Evolutionary conservation across 495 filamentous ascomycete species (phyloP), one percentile per base, ranked within the genome.

Genomic region (Penicillium tannophilum): DNA sequence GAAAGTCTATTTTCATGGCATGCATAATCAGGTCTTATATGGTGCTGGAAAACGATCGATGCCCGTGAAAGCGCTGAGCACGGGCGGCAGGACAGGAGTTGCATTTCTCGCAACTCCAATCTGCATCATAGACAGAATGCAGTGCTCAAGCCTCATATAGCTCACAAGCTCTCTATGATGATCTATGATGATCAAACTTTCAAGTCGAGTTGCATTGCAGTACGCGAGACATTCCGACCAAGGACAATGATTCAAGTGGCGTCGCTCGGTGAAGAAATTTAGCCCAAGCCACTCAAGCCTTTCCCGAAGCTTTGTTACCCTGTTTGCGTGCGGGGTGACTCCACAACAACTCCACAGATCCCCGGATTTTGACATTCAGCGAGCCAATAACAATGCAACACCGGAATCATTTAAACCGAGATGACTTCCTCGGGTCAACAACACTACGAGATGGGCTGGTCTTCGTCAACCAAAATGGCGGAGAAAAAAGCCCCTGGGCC

Each of bases 241-340:
- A 19, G 36, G 23, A 41, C 24, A 20, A 41, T 24, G 12, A 12
- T 36, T 52, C 28, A 11, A 41, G 50, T 52, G 50, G 50, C 50
- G 30, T 49, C 46, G 46, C 50, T 30, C 31, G 35, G 50, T 52
- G 50, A 52, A 52, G 50, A 39, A 52, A 10, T 41, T 14, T 17
- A n/a, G 30, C 45, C 45, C 20, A 36, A 36, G 31, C 35, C 31
- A 52, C 33, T 31, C 6, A 52, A 36, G 35, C 35, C 35, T 26
- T 14, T 41, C 20, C 50, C 50, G 50, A 41, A 52, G 33, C 50
- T 35, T 17, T 17, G 3, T 36, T 35, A 23, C 30, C 17, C 9
- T 52, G n/a, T 23, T 19, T 36, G n/a, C 19, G 52, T 45, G 52
- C 52, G 52, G 52, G 52, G 52, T 30, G 39, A 19, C 36, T 44